Conservation (phyloP, 2,329 filamentous ascomycete species). For the Torrubiella hemipterigena region DNA sequence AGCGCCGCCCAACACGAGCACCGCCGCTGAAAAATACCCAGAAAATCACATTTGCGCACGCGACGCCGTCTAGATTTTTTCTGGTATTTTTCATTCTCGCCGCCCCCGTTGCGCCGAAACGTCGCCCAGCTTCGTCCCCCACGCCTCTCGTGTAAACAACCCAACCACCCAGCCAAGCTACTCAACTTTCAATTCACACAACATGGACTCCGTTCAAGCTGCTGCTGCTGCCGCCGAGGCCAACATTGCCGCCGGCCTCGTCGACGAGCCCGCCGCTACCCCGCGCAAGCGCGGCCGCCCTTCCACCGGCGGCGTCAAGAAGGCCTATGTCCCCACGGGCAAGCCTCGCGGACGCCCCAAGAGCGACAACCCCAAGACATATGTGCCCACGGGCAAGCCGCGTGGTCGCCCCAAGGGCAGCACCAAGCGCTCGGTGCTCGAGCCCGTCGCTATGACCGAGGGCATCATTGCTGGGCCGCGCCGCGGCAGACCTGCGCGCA, state of each 20-base stretch:
- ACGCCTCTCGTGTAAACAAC: too few species aligned
- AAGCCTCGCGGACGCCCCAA: slow-evolving; percentile 31
- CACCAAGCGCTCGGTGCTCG: slow-evolving; percentile 11
- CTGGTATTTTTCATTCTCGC: background rate
- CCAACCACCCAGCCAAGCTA: too few species aligned
- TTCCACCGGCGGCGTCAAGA: slow-evolving; percentile 26
- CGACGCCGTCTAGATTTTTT: background rate
- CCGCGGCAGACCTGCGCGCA: slow-evolving; percentile 22
- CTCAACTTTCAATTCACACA: background rate
- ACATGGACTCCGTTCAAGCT: too few species aligned
- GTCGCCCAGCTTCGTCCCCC: too few species aligned
- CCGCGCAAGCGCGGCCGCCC: slow-evolving; percentile 22
- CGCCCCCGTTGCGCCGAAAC: background rate
- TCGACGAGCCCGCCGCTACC: slow-evolving; percentile 7
- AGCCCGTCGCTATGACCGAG: slow-evolving; percentile 4
- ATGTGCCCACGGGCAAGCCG: slow-evolving; percentile 29
- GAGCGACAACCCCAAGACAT: slow-evolving; percentile 18
- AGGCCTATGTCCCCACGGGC: slow-evolving; percentile 23
- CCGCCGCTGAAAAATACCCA: too few species aligned
- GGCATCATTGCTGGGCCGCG: slow-evolving; percentile 10
- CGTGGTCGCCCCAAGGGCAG: slow-evolving; percentile 35
- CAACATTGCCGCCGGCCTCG: slow-evolving; percentile 10
- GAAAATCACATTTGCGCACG: background rate
- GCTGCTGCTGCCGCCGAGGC: slow-evolving; percentile 2
- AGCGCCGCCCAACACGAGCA: too few species aligned